Conservation (phyloP, 1,284 basidiomycete genomes). For the Tilletiopsis washingtonensis region DNA sequence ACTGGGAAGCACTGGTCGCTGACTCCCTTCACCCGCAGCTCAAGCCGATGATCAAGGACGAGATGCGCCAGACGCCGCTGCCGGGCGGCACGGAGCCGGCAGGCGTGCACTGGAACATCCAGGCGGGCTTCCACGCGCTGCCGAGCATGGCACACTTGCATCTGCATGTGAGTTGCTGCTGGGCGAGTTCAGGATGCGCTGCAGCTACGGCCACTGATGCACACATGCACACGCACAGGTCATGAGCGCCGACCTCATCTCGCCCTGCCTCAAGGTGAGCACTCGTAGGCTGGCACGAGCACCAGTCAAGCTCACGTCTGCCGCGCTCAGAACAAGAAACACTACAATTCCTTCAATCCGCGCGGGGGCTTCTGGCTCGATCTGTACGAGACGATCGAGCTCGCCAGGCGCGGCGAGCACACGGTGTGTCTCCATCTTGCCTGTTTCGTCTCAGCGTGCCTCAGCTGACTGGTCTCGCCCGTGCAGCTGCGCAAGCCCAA, state of each 20-base stretch:
- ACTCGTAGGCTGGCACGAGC: constrained; percentile 39
- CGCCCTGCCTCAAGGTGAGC: constrained; percentile 71
- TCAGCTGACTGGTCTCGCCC: constrained; percentile 13
- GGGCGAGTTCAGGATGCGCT: constrained; percentile 1
- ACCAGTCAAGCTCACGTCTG: background rate
- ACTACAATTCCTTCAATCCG: constrained; percentile 90
- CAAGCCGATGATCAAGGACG: constrained; percentile 59
- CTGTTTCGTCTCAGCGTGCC: no score
- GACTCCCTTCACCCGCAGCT: no score
- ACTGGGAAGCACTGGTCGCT: no score
- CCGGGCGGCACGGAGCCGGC: constrained; percentile 3
- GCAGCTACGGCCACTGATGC: constrained; percentile 2
- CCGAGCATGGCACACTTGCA: constrained; percentile 53
- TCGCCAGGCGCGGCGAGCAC: constrained; percentile 60
- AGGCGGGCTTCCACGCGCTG: constrained; percentile 71
- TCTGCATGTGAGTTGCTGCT: constrained; percentile 46
- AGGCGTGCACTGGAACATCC: constrained; percentile 20
- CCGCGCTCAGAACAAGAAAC: constrained; percentile 5
- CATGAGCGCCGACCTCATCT: constrained; percentile 71
- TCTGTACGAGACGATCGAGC: constrained; percentile 64
- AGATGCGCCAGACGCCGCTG: constrained; percentile 61
- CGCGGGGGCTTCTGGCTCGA: constrained; percentile 76
- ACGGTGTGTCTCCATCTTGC: no score
- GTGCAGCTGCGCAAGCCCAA: constrained; percentile 50
- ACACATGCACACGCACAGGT: constrained; percentile 67